phyloP scores from a whole-genome alignment of 192 early-diverging fungal species.

The Mortierella hygrophila region DNA sequence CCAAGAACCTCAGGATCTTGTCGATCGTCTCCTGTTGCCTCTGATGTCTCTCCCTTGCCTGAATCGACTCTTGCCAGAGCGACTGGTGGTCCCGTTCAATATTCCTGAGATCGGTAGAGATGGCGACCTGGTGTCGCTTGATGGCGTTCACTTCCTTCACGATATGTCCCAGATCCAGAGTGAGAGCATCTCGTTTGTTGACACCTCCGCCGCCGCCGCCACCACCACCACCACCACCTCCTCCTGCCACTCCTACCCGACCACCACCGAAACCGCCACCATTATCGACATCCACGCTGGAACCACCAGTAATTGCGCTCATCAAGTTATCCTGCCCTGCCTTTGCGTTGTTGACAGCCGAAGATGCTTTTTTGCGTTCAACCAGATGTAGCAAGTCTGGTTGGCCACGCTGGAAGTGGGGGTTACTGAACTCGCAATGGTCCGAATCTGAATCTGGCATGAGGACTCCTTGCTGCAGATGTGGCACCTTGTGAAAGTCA shows the following conservation, averaged over 20 bases:
- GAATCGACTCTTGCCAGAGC: slow-evolving; percentile 87
- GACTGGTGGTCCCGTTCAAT: slow-evolving; percentile 92
- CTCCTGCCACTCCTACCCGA: background rate
- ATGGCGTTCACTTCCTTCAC: slow-evolving; percentile 87
- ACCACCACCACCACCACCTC: background rate
- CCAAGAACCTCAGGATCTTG: slow-evolving; percentile 93
- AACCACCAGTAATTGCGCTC: background rate
- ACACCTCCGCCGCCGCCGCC: slow-evolving; percentile 17
- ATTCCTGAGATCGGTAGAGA: slow-evolving; percentile 86
- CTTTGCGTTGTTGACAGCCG: background rate
- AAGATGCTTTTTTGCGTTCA: slow-evolving; percentile 81
- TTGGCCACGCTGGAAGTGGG: slow-evolving; percentile 87
- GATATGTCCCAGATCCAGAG: slow-evolving; percentile 65
- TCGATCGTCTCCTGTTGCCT: slow-evolving; percentile 93
- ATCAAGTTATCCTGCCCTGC: background rate
- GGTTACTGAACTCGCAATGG: slow-evolving; percentile 92
- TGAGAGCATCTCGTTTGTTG: slow-evolving; percentile 57
- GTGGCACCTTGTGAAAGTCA: slow-evolving; percentile 97
- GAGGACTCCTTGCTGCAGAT: slow-evolving; percentile 91
- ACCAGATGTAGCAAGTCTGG: slow-evolving; percentile 92
- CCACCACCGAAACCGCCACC: background rate
- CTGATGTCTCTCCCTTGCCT: slow-evolving; percentile 81
- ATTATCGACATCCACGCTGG: background rate
- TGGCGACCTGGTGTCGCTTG: slow-evolving; percentile 90
- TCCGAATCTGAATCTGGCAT: slow-evolving; percentile 81